Percentiles rank a stretch among this genome's conserved stretches.
Evolutionary conservation across 106 monocot genomes (phyloP).

Genomic region (Dendrobium officinale): DNA sequence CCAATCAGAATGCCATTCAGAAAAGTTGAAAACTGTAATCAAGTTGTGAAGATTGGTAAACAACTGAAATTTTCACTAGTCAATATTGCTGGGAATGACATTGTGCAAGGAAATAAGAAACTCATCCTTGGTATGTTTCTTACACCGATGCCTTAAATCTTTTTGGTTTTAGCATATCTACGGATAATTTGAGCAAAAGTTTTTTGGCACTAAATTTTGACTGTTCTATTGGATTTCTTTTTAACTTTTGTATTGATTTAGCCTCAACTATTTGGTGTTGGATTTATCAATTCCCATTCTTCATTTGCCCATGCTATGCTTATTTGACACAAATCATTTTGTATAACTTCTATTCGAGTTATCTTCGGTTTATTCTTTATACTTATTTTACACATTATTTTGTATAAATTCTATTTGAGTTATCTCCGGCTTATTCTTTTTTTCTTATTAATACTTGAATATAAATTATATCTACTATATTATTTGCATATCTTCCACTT

Average conservation of each 20-base stretch:
- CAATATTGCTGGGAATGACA: constrained; percentile 91
- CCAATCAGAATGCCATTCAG: constrained; percentile 92
- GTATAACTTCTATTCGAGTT: no score
- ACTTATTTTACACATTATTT: not conserved
- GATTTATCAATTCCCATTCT: not conserved
- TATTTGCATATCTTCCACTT: not conserved
- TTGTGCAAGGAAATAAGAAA: constrained; percentile 91
- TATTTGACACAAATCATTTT: not conserved
- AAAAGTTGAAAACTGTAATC: constrained; percentile 93
- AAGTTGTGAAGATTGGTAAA: constrained; percentile 80
- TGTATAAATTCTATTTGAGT: no score
- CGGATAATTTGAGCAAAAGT: not conserved
- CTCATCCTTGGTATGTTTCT: constrained; percentile 60
- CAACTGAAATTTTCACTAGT: constrained; percentile 86
- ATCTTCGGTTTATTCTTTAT: no score
- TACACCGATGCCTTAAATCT: not conserved
- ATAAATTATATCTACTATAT: no score
- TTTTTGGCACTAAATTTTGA: not conserved
- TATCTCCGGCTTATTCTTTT: no score
- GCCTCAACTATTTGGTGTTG: not conserved
- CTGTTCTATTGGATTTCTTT: not conserved
- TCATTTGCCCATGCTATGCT: not conserved
- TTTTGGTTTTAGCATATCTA: not conserved
- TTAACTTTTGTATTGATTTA: not conserved
- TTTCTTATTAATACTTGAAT: no score